Base-by-base conservation (phyloP, 805 yeast genomes). In the Metschnikowia reukaufii region DNA sequence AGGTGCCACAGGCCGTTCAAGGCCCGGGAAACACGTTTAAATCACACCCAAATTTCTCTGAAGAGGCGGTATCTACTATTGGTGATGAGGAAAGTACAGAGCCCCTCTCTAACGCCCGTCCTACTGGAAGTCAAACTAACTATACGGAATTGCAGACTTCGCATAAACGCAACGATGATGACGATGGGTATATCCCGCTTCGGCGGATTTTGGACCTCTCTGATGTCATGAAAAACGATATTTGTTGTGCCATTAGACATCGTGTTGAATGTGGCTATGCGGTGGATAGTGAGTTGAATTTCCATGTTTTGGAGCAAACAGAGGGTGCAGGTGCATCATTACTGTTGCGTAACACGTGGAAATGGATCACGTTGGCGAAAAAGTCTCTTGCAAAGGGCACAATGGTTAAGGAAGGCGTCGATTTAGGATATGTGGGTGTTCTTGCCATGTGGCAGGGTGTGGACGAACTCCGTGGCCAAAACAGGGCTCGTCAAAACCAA, bases 361-460 rank as follows among this genome's bases (percentile, higher is more conserved):
- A 85, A 60, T 92, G 98, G 98, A 67, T 92, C 27, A 78, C 81
- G 1, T 78, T 87, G 42, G 88, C 95, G 0, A 77, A 80, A 44
- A 80, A 78, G 35, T 75, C 87, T 1, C 81, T 82, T 4, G 76
- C 76, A 16, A 78, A 82, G 41, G 85, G 88, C 0, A 70, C 84
- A 1, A 84, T 88, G 86, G 70, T 79, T 2, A 76, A 85, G 4
- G 82, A 81, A 19, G 83, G 79, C 15, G 68, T 88, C 32, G 97
- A 92, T 60, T 73, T 92, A 27, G 91, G 96, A 1, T 90, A 80
- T 61, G 84, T 86, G 54, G 99, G 99, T 6, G 95, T 92, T 2
- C 65, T 82, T 21, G 96, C 96, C 8, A 81, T 92, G 30, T 92
- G 98, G 99, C 82, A 82, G 57, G 91, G 91, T 25, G 74, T 77